phyloP scores from a whole-genome alignment of 306 rosid species.

The Cicer pinnatifidum region DNA sequence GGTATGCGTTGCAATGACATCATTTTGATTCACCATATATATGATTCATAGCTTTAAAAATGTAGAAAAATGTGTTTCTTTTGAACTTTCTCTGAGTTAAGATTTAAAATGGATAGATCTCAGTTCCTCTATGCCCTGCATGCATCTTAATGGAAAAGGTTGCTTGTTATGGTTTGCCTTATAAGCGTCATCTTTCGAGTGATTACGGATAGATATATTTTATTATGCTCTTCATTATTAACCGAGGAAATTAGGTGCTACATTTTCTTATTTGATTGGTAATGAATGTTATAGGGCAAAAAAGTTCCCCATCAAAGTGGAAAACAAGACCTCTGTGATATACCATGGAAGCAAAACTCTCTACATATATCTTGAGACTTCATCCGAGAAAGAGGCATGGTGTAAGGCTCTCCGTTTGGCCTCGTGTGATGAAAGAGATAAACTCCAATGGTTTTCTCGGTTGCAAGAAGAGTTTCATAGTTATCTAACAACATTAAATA shows the following conservation, averaged over 20 bases:
- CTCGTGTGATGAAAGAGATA: slow-evolving; percentile 60
- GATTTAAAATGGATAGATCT: slow-evolving; percentile 25
- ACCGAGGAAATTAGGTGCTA: slow-evolving; percentile 33
- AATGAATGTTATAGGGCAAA: slow-evolving; percentile 71
- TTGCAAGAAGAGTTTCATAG: slow-evolving; percentile 69
- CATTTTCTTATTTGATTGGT: slow-evolving; percentile 42
- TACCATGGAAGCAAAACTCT: slow-evolving; percentile 71
- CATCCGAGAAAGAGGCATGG: slow-evolving; percentile 96
- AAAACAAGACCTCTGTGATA: slow-evolving; percentile 58
- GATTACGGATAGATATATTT: slow-evolving; percentile 14
- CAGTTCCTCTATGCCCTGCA: slow-evolving; percentile 30
- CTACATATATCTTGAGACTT: slow-evolving; percentile 77
- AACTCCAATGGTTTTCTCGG: slow-evolving; percentile 60
- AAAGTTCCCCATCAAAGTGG: slow-evolving; percentile 82
- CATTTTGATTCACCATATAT: slow-evolving; percentile 36
- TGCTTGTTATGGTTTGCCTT: slow-evolving; percentile 28
- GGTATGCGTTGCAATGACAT: slow-evolving; percentile 18
- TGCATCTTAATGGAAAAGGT: not conserved
- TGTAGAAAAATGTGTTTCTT: slow-evolving; percentile 26
- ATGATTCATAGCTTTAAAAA: slow-evolving; percentile 18
- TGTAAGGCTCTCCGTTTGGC: slow-evolving; percentile 90
- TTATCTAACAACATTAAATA: slow-evolving; percentile 67
- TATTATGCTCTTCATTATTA: slow-evolving; percentile 28
- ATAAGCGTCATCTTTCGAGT: slow-evolving; percentile 14
- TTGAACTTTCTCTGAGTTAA: not conserved